phyloP scores from a whole-genome alignment of 1,284 basidiomycete species.

The Phellopilus nigrolimitatus region DNA sequence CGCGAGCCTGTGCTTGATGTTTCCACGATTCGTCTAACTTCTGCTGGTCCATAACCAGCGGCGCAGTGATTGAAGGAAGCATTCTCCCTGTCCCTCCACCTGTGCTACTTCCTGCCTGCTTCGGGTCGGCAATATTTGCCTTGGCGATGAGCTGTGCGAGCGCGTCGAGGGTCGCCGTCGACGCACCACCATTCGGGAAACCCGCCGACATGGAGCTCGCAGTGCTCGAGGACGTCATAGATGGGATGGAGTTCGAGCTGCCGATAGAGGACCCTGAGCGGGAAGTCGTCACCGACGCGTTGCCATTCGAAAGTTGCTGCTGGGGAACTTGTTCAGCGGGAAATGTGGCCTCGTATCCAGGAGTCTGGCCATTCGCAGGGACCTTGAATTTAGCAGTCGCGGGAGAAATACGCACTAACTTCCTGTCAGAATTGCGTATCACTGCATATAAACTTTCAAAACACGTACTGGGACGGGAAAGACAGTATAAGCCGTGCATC shows the following conservation, averaged over 20 bases:
- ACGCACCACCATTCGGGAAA: conserved; percentile 7
- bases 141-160: conserved; percentile 40
- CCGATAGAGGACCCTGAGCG: conserved; percentile 52
- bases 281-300: conserved; percentile 38
- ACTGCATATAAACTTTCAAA: conserved; percentile 20
- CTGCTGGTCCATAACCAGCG: conserved; percentile 37
- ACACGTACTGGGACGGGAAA: conserved; percentile 75
- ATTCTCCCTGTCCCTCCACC: conserved; percentile 19
- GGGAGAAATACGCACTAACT: conserved; percentile 78
- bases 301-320: conserved; percentile 24
- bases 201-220: conserved; percentile 38
- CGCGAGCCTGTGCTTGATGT: conserved; percentile 73
- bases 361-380: conserved; percentile 31
- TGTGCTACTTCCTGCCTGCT: no score
- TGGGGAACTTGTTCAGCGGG: neutral
- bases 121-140: conserved; percentile 15
- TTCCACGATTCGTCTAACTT: conserved; percentile 74
- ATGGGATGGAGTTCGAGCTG: conserved; percentile 49
- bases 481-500: conserved; percentile 84
- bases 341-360: neutral
- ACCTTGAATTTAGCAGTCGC: conserved; percentile 84
- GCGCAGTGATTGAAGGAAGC: conserved; percentile 37
- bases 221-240: conserved; percentile 52
- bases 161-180: conserved; percentile 34
- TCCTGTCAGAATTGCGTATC: conserved; percentile 28